These are phyloP conservation scores for Diaporthe vexans DNA, from an alignment of 2,329 filamentous ascomycete genomes.

Conservation along the genomic window DNA sequence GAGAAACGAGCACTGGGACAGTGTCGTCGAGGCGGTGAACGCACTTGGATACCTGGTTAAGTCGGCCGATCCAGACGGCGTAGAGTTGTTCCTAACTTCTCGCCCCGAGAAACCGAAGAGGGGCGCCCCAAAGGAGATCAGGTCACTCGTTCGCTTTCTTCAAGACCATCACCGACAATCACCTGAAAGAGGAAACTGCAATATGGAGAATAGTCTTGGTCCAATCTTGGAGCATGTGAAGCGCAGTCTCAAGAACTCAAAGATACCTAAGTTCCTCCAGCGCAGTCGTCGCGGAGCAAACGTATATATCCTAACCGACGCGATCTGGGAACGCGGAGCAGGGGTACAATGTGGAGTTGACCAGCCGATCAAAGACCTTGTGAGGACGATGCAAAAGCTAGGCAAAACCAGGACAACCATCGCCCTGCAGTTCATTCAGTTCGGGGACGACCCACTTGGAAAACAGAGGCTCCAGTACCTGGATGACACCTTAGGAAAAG, in stretches of 20 bases:
- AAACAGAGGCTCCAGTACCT: not conserved
- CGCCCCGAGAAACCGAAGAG: not conserved
- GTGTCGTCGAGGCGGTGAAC: not conserved
- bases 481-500: not conserved
- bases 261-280: not conserved
- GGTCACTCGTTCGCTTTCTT: not conserved
- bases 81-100: constrained; percentile 1
- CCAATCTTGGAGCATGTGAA: not conserved
- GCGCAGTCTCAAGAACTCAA: not conserved
- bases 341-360: not conserved
- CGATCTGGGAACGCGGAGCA: not conserved
- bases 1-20: not conserved
- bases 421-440: not conserved
- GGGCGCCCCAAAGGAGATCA: not conserved
- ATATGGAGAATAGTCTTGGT: not conserved
- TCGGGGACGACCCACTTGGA: not conserved
- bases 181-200: fast-evolving
- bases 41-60: not conserved
- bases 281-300: not conserved
- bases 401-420: not conserved
- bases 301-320: not conserved
- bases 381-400: not conserved
- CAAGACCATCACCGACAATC: not conserved
- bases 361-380: not conserved
- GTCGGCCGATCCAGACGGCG: not conserved